A percentile compares a stretch with the other conserved stretches of the same genome.
Conservation (phyloP, 768 basidiomycete species). For the Crassisporium funariophilum region DNA sequence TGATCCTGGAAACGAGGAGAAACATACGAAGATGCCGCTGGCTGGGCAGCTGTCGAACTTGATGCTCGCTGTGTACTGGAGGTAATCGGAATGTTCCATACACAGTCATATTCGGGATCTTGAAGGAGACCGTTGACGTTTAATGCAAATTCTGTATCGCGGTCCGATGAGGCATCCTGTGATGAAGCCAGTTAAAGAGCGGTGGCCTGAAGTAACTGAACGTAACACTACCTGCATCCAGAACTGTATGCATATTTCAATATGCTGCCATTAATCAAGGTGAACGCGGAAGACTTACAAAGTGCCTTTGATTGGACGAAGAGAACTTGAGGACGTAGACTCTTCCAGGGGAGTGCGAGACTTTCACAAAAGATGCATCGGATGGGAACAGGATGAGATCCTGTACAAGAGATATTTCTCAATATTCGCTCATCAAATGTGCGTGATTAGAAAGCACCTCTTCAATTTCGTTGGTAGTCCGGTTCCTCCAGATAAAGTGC, state of each 20-base stretch:
- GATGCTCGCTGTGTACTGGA: slow-evolving; percentile 44
- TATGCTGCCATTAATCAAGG: slow-evolving; percentile 4
- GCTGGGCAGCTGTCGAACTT: slow-evolving; percentile 36
- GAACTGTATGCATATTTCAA: slow-evolving; percentile 50
- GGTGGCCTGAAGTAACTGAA: no score
- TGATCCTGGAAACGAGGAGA: neutral
- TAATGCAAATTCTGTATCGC: slow-evolving; percentile 72
- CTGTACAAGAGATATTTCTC: slow-evolving; percentile 35
- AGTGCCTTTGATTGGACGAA: slow-evolving; percentile 86
- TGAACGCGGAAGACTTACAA: slow-evolving; percentile 49
- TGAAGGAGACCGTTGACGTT: slow-evolving; percentile 73
- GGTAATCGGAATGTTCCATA: slow-evolving; percentile 53
- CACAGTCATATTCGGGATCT: slow-evolving; percentile 62
- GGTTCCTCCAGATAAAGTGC: slow-evolving; percentile 81
- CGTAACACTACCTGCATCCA: slow-evolving; percentile 81
- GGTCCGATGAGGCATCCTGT: slow-evolving; percentile 66
- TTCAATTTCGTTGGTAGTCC: slow-evolving; percentile 57
- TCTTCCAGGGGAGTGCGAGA: slow-evolving; percentile 66
- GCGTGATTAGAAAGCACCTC: slow-evolving; percentile 47
- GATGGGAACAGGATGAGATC: slow-evolving; percentile 87
- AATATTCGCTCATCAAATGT: slow-evolving; percentile 1
- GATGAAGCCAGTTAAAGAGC: no score
- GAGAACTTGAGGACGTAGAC: slow-evolving; percentile 91
- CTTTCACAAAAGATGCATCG: slow-evolving; percentile 81
- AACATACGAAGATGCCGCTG: slow-evolving; percentile 35